Evolutionary conservation across 768 basidiomycete species (phyloP), one percentile per base, ranked within the genome.

Genomic region (Kwoniella shandongensis): DNA sequence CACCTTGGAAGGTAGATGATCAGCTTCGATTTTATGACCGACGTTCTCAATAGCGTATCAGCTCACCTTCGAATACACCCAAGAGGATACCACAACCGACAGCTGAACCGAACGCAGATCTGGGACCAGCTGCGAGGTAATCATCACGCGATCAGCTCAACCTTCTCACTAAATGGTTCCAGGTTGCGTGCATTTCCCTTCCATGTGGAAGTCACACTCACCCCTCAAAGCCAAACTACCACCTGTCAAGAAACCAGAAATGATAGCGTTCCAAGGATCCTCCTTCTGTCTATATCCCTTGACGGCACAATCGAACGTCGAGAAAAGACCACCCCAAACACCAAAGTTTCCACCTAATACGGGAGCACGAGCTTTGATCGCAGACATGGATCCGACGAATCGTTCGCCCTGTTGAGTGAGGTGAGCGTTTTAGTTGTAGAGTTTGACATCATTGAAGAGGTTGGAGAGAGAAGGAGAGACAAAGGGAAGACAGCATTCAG

Each of bases 181-280:
- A n/a, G n/a, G n/a, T n/a, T n/a, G n/a, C n/a, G n/a, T n/a, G 11
- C 36, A 38, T 38, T 38, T 38, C 36, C 11, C n/a, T 38, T n/a
- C 36, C 36, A n/a, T n/a, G n/a, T n/a, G n/a, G n/a, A 38, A n/a
- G 36, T n/a, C 36, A 10, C 10, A 86, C 89, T 79, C 77, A 96
- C 94, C 90, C 80, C 94, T 84, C 61, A 88, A 83, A 56, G 94
- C 96, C 51, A 97, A 79, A 76, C 89, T 93, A 53, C 96, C 96
- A 78, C 96, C 96, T 10, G 96, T 98, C 86, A 96, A 84, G 80
- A 99, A 99, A 42, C 96, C 96, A 23, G 92, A 91, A 49, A 96
- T 87, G 70, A 99, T 98, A 39, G 92, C 92, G 74, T 99, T 99
- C 92, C 92, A 99, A 49, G 94, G 89, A 77, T 96, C 93, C 78